Base-by-base conservation (phyloP, 306 rosid genomes). In the Trifolium dubium region DNA sequence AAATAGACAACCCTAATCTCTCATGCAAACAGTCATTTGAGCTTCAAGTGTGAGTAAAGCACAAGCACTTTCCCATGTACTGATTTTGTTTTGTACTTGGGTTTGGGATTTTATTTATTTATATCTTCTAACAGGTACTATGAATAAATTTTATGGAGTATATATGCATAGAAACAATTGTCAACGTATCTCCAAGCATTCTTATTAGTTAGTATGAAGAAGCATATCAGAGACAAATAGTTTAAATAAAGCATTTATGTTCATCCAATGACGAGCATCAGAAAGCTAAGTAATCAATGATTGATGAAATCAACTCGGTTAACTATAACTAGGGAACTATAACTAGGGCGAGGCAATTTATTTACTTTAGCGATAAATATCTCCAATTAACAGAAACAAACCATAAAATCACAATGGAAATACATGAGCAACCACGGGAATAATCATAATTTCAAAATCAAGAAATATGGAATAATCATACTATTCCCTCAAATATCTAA, bases 401-500 rank as follows among this genome's bases (percentile, higher is more conserved):
- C 5, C 40, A 19, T 14, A 59, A 28, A 58, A 68, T 32, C 67
- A 32, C 34, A 69, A 60, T 4, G 35, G 10, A 69, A 58, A 23
- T 47, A 53, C 12, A 17, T 8, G 51, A 44, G 69, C 9, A 69
- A 49, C 65, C 75, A 35, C 56, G 30, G 68, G 40, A 49, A 69
- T 62, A 15, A 62, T 19, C 56, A 53, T 53, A 50, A 15, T 15
- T 50, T 50, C 2, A 49, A 49, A 15, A 50, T 12, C 51, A n/a
- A 50, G 5, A 49, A 50, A 13, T 4, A 50, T n/a, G 56, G 31
- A 56, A 56, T 28, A 18, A 56, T 40, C 40, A 61, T 46, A 54
- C 30, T 46, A 64, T 56, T 43, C 58, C 71, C 68, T 43, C 77
- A 69, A 43, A 53, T 40, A 62, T 64, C 31, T 44, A 58, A 31